Conservation (phyloP, 2,329 filamentous ascomycete species). For the Colletotrichum sp. region DNA sequence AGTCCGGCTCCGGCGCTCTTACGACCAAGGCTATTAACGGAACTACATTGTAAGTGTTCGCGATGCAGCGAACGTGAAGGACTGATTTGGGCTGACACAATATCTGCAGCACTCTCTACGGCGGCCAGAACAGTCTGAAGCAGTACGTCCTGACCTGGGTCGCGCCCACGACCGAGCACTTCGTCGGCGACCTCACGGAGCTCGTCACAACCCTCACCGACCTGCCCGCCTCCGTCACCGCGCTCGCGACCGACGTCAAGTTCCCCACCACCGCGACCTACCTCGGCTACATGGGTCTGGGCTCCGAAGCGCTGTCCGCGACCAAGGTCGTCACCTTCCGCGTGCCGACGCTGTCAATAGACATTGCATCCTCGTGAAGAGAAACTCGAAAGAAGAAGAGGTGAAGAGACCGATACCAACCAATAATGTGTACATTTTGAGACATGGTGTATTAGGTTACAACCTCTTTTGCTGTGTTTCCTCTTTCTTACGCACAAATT, state of each 20-base stretch:
- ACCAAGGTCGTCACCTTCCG: conserved; percentile 52
- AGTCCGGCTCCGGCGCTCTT: conserved; percentile 30
- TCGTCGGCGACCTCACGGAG: conserved; percentile 51
- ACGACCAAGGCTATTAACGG: conserved; percentile 42
- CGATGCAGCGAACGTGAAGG: background rate
- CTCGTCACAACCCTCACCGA: conserved; percentile 46
- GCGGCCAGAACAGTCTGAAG: conserved; percentile 39
- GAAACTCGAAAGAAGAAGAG: background rate
- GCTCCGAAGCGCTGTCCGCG: conserved; percentile 53
- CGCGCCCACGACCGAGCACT: conserved; percentile 40
- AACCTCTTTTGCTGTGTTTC: background rate
- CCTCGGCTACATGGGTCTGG: conserved; percentile 57
- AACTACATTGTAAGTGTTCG: conserved; percentile 44
- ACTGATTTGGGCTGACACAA: too few species aligned
- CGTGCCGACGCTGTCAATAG: conserved; percentile 43
- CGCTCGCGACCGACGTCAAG: conserved; percentile 23
- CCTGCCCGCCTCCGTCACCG: conserved; percentile 20
- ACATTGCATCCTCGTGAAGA: conserved; percentile 22
- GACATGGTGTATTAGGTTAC: background rate
- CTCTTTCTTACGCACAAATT: background rate
- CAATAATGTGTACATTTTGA: conserved; percentile 14
- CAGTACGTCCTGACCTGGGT: conserved; percentile 59
- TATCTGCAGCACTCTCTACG: conserved; percentile 43
- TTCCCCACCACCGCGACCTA: conserved; percentile 48
- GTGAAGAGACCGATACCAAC: background rate